A percentile compares a stretch with the other conserved stretches of the same genome.
Conservation (phyloP, 305 asterid genomes). For the Fraxinus floribunda region DNA sequence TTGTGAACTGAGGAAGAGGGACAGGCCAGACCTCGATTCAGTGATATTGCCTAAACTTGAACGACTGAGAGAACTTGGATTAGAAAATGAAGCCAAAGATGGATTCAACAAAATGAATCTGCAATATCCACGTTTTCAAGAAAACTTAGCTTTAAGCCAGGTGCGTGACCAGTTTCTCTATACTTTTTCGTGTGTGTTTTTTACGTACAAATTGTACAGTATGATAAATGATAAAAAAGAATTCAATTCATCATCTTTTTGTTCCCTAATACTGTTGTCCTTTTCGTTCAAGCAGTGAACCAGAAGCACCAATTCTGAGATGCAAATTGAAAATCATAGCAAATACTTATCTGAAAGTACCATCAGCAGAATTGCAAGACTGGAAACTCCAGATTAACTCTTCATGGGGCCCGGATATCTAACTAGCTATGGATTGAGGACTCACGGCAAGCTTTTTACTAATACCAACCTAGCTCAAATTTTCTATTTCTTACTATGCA, state of each 20-base stretch:
- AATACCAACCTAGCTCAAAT: background rate
- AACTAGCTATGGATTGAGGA: background rate
- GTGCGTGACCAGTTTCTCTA: background rate
- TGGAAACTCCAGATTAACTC: background rate
- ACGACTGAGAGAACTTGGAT: conserved; percentile 24
- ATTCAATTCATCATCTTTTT: background rate
- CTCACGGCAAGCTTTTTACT: background rate
- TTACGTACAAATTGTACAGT: background rate
- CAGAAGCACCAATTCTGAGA: background rate
- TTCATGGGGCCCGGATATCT: background rate
- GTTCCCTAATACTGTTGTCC: background rate
- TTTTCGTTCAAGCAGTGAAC: background rate
- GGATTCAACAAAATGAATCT: background rate
- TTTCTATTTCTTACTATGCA: background rate
- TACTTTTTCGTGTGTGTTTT: background rate
- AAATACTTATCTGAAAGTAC: background rate
- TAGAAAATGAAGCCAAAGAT: conserved; percentile 4
- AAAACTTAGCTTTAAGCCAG: background rate
- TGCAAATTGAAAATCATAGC: background rate
- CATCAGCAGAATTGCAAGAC: background rate
- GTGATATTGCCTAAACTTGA: conserved; percentile 30
- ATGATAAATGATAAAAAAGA: background rate
- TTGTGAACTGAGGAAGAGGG: conserved; percentile 36
- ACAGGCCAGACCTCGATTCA: conserved; percentile 34
- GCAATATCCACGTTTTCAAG: background rate